These are phyloP conservation scores for Malania oleifera DNA, from an alignment of 164 flowering plant genomes.

Conservation along the genomic window DNA sequence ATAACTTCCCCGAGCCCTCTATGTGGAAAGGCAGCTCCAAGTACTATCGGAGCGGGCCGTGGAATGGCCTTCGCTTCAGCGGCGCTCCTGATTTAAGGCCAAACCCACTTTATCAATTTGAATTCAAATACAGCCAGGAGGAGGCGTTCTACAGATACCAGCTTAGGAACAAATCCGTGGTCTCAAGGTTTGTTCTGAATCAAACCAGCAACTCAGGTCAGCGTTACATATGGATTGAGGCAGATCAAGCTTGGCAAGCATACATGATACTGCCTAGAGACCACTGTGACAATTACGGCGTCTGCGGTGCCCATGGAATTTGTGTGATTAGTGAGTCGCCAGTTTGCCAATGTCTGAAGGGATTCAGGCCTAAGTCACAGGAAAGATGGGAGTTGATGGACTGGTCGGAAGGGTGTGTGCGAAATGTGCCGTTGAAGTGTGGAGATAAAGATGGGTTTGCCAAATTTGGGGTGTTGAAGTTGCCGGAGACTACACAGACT, in stretches of 20 bases:
- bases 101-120: background rate
- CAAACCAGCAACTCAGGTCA: background rate
- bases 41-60: constrained; percentile 21
- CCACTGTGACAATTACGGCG: background rate
- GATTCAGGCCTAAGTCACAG: background rate
- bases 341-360: background rate
- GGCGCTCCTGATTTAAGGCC: constrained; percentile 8
- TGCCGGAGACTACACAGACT: background rate
- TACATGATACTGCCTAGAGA: background rate
- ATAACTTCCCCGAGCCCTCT: constrained; percentile 13
- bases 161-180: background rate
- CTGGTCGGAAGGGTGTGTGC: constrained; percentile 11
- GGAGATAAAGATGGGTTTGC: background rate
- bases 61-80: constrained; percentile 22
- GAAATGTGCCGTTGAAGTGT: background rate
- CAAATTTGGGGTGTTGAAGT: background rate
- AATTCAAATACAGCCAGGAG: background rate
- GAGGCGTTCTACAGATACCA: background rate
- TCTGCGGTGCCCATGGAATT: background rate
- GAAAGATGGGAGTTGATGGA: constrained; percentile 11
- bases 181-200: background rate
- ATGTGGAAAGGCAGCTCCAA: constrained; percentile 11
- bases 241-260: background rate
- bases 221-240: background rate
- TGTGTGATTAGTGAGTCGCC: too few relatives aligned